phyloP scores from a whole-genome alignment of 2,329 filamentous ascomycete species.

The Fusarium sp. region DNA sequence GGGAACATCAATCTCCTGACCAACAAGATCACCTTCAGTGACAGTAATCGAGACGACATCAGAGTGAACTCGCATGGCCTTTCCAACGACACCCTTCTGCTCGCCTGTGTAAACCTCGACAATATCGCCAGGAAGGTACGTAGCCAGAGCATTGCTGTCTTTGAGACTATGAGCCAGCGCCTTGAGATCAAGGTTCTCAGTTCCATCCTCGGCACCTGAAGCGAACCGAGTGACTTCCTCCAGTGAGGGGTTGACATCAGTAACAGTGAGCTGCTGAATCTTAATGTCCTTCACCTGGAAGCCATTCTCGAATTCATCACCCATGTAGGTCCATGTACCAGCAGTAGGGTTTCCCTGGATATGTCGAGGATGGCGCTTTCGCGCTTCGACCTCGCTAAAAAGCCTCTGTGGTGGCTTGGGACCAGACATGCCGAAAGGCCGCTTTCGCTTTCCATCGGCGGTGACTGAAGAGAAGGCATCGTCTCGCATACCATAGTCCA shows the following conservation, averaged over 20 bases:
- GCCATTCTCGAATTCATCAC: slow-evolving; percentile 91
- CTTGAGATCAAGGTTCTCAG: slow-evolving; percentile 91
- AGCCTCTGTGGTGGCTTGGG: slow-evolving; percentile 86
- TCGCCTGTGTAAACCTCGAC: slow-evolving; percentile 97
- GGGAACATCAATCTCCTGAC: slow-evolving; percentile 91
- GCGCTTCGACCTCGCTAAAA: slow-evolving; percentile 93
- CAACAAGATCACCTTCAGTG: slow-evolving; percentile 82
- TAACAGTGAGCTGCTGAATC: slow-evolving; percentile 85
- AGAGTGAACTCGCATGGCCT: slow-evolving; percentile 84
- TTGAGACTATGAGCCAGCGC: slow-evolving; percentile 92
- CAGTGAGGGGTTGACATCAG: slow-evolving; percentile 90
- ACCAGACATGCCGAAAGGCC: slow-evolving; percentile 67
- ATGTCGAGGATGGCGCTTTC: slow-evolving; percentile 80
- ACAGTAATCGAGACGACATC: slow-evolving; percentile 94
- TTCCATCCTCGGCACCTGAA: slow-evolving; percentile 88
- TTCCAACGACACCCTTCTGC: slow-evolving; percentile 90
- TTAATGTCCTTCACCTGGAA: slow-evolving; percentile 96
- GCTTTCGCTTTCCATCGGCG: slow-evolving; percentile 82
- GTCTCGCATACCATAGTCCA: slow-evolving; percentile 92
- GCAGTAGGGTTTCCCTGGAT: slow-evolving; percentile 77
- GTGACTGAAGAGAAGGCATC: slow-evolving; percentile 66
- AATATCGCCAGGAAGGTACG: slow-evolving; percentile 93
- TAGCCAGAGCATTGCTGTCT: slow-evolving; percentile 81
- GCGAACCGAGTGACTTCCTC: slow-evolving; percentile 98
- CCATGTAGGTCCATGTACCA: slow-evolving; percentile 86